Conservation (phyloP, 768 basidiomycete genomes). For the Grammothele lineata region DNA sequence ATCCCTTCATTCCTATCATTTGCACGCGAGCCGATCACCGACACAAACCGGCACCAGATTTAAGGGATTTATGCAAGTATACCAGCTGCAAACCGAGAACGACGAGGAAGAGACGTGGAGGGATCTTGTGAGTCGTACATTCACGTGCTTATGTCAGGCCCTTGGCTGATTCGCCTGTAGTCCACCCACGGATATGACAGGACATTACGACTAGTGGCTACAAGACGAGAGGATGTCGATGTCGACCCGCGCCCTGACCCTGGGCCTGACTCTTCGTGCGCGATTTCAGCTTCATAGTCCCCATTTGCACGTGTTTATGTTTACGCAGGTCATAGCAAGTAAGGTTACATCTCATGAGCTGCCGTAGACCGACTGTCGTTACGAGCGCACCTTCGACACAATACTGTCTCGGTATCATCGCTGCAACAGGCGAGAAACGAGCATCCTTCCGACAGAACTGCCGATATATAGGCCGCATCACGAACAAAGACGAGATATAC, state of each 20-base stretch:
- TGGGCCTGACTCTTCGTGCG: slow-evolving; percentile 9
- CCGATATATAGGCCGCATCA: too few species aligned
- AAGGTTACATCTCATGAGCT: too few species aligned
- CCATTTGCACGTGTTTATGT: too few species aligned
- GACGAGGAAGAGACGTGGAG: slow-evolving; percentile 84
- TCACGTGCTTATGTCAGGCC: too few species aligned
- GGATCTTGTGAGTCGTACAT: slow-evolving; percentile 52
- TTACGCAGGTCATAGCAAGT: background rate
- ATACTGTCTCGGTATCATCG: too few species aligned
- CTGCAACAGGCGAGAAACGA: too few species aligned
- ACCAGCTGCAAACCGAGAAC: slow-evolving; percentile 80
- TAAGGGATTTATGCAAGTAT: slow-evolving; percentile 79
- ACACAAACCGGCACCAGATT: slow-evolving; percentile 38
- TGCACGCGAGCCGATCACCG: background rate
- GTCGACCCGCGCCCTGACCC: slow-evolving; percentile 12
- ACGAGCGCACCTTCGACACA: too few species aligned
- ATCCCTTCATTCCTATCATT: background rate
- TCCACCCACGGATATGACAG: slow-evolving; percentile 76
- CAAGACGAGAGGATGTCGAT: slow-evolving; percentile 50
- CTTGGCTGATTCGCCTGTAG: slow-evolving; percentile 35
- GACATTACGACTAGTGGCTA: slow-evolving; percentile 51
- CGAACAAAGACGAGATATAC: too few species aligned
- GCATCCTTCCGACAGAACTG: too few species aligned
- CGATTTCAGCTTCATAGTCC: too few species aligned
- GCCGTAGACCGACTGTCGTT: too few species aligned